A percentile compares a stretch with the other conserved stretches of the same genome.
These are phyloP conservation scores for Metschnikowia peoriensis DNA, from an alignment of 805 yeast genomes.

Conservation along the genomic window DNA sequence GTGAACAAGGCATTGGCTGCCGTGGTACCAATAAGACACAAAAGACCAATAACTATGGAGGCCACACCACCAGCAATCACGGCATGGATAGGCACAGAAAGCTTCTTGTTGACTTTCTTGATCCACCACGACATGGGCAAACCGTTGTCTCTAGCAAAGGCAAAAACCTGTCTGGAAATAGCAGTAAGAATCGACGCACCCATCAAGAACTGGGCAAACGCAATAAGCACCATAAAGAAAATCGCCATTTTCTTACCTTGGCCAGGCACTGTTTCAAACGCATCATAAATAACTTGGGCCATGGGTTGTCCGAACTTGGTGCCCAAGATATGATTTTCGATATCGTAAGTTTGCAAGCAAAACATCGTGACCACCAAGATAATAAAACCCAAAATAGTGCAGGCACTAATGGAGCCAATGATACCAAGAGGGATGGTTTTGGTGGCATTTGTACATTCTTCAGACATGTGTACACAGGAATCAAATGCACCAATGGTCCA, in stretches of 20 bases:
- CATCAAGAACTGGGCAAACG: conserved; percentile 64
- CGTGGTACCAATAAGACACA: conserved; percentile 55
- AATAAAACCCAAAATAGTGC: conserved; percentile 59
- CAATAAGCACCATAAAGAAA: conserved; percentile 57
- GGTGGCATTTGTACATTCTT: conserved; percentile 64
- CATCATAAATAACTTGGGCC: conserved; percentile 62
- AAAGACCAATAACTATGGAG: conserved; percentile 50
- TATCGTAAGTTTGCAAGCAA: conserved; percentile 47
- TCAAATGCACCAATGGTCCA: conserved; percentile 80
- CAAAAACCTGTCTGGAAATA: conserved; percentile 69
- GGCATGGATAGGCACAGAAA: conserved; percentile 67
- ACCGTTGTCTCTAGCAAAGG: conserved; percentile 75
- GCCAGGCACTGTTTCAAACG: conserved; percentile 33
- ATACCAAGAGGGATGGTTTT: conserved; percentile 66
- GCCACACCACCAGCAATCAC: conserved; percentile 45
- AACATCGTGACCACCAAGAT: conserved; percentile 54
- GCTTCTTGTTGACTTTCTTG: conserved; percentile 53
- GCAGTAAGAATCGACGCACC: conserved; percentile 63
- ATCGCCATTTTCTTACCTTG: conserved; percentile 61
- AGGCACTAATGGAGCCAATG: conserved; percentile 53
- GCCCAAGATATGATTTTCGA: conserved; percentile 19
- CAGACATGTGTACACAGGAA: conserved; percentile 70
- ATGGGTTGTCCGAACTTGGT: conserved; percentile 51
- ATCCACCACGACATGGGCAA: conserved; percentile 53
- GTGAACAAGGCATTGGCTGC: conserved; percentile 72